phyloP scores from a whole-genome alignment of 495 filamentous ascomycete genomes.

The Hypoxylon subgilvum region DNA sequence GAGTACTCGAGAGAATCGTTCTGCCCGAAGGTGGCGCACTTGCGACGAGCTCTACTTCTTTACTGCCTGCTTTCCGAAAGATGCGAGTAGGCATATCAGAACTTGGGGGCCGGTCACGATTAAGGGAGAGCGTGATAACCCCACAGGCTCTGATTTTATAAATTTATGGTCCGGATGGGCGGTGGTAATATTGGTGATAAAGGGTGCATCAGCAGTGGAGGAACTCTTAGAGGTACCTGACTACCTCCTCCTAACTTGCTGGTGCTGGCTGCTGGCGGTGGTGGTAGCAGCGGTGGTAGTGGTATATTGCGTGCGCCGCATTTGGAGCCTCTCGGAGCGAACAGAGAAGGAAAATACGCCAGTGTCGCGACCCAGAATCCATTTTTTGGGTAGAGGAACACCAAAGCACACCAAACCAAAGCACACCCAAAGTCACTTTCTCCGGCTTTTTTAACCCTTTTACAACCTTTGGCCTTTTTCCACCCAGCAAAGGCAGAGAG shows the following conservation, averaged over 20 bases:
- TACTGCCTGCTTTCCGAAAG: not conserved
- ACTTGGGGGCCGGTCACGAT: too few species aligned
- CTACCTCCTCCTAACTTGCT: too few species aligned
- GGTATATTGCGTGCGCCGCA: slow-evolving; percentile 23
- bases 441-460: slow-evolving; percentile 9
- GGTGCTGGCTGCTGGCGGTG: not conserved
- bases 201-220: slow-evolving; percentile 4
- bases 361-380: slow-evolving; percentile 34
- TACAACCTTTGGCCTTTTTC: slow-evolving; percentile 4
- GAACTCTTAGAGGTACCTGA: too few species aligned
- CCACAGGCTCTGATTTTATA: too few species aligned
- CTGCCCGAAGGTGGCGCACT: slow-evolving; percentile 16
- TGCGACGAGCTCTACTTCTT: slow-evolving; percentile 4
- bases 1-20: slow-evolving; percentile 23
- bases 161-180: not conserved
- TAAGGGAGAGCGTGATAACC: too few species aligned
- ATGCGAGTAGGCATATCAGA: too few species aligned
- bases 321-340: slow-evolving; percentile 22
- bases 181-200: slow-evolving; percentile 18
- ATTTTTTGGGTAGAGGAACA: slow-evolving; percentile 20
- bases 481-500: slow-evolving; percentile 6
- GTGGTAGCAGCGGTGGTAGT: slow-evolving; percentile 1
- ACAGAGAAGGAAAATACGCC: slow-evolving; percentile 5
- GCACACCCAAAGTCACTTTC: slow-evolving; percentile 5
- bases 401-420: slow-evolving; percentile 9